phyloP scores from a whole-genome alignment of 371 early-diverging fungal genomes.

The Circinella umbellata region DNA sequence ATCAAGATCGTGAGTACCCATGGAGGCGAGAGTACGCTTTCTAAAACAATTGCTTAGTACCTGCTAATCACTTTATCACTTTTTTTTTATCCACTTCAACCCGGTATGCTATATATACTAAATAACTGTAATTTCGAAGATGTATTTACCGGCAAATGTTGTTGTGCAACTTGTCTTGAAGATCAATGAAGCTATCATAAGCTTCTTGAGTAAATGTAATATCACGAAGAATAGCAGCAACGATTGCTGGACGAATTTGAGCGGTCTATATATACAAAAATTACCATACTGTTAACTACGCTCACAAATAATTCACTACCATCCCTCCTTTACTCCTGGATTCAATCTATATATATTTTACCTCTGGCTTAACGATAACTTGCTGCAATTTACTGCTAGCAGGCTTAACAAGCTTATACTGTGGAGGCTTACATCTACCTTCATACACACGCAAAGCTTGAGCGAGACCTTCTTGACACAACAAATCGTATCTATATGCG shows the following conservation, averaged over 20 bases:
- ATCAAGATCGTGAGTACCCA: slow-evolving; percentile 99
- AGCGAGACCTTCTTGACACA: slow-evolving; percentile 94
- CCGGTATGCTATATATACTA: background rate
- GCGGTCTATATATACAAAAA: slow-evolving; percentile 51
- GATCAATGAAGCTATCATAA: slow-evolving; percentile 97
- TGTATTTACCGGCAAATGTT: slow-evolving; percentile 86
- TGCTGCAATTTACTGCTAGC: slow-evolving; percentile 64
- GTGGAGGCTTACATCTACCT: slow-evolving; percentile 68
- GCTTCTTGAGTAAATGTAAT: slow-evolving; percentile 83
- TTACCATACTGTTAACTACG: background rate
- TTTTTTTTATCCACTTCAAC: slow-evolving; percentile 8
- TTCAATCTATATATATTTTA: slow-evolving; percentile 17
- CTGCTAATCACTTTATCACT: background rate
- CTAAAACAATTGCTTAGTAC: slow-evolving; percentile 35
- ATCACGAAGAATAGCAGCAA: slow-evolving; percentile 94
- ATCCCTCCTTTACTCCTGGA: background rate
- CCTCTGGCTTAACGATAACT: slow-evolving; percentile 76
- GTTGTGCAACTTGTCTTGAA: slow-evolving; percentile 99
- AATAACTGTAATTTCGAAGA: background rate
- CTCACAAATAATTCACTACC: background rate
- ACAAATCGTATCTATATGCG: slow-evolving; percentile 86
- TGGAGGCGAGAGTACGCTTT: slow-evolving; percentile 96
- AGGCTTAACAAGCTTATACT: slow-evolving; percentile 65
- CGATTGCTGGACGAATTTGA: slow-evolving; percentile 87
- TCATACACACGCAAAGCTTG: slow-evolving; percentile 87